These are phyloP conservation scores for Backusella tuberculispora DNA, from an alignment of 192 early-diverging fungal species.

Conservation along the genomic window DNA sequence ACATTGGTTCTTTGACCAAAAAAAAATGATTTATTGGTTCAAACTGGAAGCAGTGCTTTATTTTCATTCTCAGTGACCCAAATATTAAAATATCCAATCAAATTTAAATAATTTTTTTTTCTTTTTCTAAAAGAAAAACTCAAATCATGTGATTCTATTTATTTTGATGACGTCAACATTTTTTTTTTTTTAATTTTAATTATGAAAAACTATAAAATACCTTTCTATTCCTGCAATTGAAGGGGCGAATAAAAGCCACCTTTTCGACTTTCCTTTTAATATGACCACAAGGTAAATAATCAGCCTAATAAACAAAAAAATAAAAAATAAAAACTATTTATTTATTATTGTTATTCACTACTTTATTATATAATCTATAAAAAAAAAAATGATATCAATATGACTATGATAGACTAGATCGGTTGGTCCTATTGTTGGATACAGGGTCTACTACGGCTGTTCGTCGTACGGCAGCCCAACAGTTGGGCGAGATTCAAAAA, in stretches of 20 bases:
- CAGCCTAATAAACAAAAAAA: slow-evolving; percentile 3
- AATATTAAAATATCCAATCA: too few relatives aligned
- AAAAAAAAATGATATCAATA: not conserved
- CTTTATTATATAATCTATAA: not conserved
- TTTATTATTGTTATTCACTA: not conserved
- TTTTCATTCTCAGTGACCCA: too few relatives aligned
- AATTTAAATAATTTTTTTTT: too few relatives aligned
- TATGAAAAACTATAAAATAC: slow-evolving; percentile 14
- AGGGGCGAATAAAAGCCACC: slow-evolving; percentile 20
- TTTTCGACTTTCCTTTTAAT: slow-evolving; percentile 22
- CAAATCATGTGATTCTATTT: not conserved
- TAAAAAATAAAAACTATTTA: not conserved
- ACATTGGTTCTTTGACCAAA: too few relatives aligned
- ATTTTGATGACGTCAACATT: not conserved
- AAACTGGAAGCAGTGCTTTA: too few relatives aligned
- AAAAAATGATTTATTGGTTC: too few relatives aligned
- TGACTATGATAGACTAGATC: slow-evolving; percentile 74
- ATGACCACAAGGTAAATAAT: slow-evolving; percentile 37
- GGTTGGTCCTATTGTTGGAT: slow-evolving; percentile 91
- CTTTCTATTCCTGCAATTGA: slow-evolving; percentile 12
- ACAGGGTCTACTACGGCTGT: slow-evolving; percentile 91
- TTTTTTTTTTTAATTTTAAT: slow-evolving; percentile 17
- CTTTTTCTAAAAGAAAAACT: not conserved
- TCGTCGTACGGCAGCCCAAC: slow-evolving; percentile 88
- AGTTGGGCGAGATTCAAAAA: slow-evolving; percentile 93